phyloP scores from a whole-genome alignment of 768 basidiomycete species.

The Omphalotus guepiniiformis region DNA sequence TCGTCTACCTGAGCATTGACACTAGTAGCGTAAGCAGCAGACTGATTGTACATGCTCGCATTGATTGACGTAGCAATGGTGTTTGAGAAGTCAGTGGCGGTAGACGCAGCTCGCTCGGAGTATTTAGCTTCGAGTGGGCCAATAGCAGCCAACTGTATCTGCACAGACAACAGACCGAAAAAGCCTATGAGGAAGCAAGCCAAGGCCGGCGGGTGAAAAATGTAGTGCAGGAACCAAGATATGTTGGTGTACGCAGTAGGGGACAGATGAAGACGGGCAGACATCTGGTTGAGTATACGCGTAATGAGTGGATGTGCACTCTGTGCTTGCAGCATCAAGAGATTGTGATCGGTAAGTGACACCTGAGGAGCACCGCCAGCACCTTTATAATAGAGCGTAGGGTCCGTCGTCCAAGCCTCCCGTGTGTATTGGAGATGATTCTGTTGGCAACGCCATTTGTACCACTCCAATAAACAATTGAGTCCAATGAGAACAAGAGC shows the following conservation, averaged over 20 bases:
- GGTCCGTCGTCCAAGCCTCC: constrained; percentile 73
- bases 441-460: constrained; percentile 76
- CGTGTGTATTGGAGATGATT: constrained; percentile 64
- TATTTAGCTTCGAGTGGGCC: constrained; percentile 70
- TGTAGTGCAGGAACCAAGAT: constrained; percentile 87
- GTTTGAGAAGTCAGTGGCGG: constrained; percentile 62
- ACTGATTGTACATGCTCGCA: constrained; percentile 78
- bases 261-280: constrained; percentile 47
- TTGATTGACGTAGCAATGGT: constrained; percentile 77
- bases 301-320: constrained; percentile 72
- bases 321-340: constrained; percentile 69
- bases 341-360: constrained; percentile 67
- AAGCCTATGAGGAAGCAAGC: constrained; percentile 92
- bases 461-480: constrained; percentile 82
- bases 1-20: constrained; percentile 69
- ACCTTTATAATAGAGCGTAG: constrained; percentile 47
- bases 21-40: constrained; percentile 66
- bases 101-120: constrained; percentile 52
- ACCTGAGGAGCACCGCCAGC: constrained; percentile 42
- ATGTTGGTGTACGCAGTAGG: constrained; percentile 63
- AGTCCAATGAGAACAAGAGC: constrained; percentile 71
- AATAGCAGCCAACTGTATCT: constrained; percentile 82
- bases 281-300: constrained; percentile 53
- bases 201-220: constrained; percentile 88
- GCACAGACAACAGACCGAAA: constrained; percentile 80